These are phyloP conservation scores for Omphalotus guepiniiformis DNA, from an alignment of 768 basidiomycete species.

Conservation along the genomic window DNA sequence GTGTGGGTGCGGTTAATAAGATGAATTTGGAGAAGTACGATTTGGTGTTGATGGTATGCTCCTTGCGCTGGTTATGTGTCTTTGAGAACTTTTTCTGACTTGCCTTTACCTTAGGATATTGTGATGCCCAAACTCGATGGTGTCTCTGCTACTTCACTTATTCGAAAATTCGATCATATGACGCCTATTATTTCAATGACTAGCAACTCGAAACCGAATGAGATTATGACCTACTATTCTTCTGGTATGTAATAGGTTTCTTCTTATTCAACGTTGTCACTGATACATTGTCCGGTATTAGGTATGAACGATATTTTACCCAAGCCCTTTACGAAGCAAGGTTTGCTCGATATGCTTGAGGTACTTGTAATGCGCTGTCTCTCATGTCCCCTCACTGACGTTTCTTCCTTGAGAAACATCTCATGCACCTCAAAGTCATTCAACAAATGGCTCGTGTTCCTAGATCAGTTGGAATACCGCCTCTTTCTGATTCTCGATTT, in stretches of 20 bases:
- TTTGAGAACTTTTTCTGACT: conserved; percentile 8
- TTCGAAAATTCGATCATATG: conserved; percentile 90
- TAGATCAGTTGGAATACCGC: conserved; percentile 63
- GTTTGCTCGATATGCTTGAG: conserved; percentile 89
- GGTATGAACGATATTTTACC: conserved; percentile 97
- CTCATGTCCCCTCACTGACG: background rate
- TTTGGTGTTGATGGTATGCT: conserved; percentile 85
- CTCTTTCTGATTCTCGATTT: conserved; percentile 49
- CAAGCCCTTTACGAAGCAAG: conserved; percentile 96
- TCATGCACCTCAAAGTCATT: conserved; percentile 83
- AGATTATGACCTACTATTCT: conserved; percentile 88
- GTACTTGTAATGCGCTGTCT: conserved; percentile 31
- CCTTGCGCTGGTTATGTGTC: background rate
- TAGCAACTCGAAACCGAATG: conserved; percentile 87
- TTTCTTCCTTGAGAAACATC: conserved; percentile 53
- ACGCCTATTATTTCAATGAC: conserved; percentile 99
- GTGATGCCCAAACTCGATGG: conserved; percentile 91
- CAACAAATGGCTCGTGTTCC: conserved; percentile 70
- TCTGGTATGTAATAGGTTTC: conserved; percentile 40
- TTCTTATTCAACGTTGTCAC: background rate
- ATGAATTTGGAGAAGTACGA: conserved; percentile 98
- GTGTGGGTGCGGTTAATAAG: conserved; percentile 87
- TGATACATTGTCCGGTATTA: conserved; percentile 13
- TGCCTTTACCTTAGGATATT: conserved; percentile 62
- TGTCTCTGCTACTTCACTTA: conserved; percentile 86